Base-by-base conservation (phyloP, 371 early-diverging fungal genomes). In the Rhizopus arrhizus region DNA sequence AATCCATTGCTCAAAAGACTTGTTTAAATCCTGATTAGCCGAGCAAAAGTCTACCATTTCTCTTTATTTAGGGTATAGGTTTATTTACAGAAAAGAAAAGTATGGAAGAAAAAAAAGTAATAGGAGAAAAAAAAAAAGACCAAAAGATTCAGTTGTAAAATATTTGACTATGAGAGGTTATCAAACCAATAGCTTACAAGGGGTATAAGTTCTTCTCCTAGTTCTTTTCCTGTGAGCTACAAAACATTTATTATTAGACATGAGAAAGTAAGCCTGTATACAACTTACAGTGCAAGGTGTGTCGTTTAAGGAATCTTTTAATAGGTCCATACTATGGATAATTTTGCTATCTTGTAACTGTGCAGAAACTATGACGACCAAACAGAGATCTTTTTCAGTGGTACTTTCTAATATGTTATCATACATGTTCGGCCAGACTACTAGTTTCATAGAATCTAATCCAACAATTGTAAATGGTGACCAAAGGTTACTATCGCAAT, bases 401-500 rank as follows among this genome's bases (percentile, higher is more conserved):
- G 28, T 12, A 13, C n/a, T 15, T 6, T 64, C 64, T 6, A 34
- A 13, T 13, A 53, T 31, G 43, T 50, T 11, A 54, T 58, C 33
- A 28, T 38, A 48, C 62, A 66, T 61, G 29, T 54, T 34, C 11
- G 58, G 49, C 62, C 67, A 66, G 10, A 62, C 32, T 0, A 61
- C 50, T 11, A 69, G 31, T 42, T 69, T 69, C 55, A 61, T 61
- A 13, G 54, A 40, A 42, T 47, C 50, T 22, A 69, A 42, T 3
- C 69, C 69, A 47, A 69, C 49, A 15, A 69, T 64, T 8, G 61
- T 57, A 55, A 64, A 68, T 1, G 53, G 47, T 10, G 15, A 33
- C 34, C 51, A 51, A 0, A 35, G 13, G 41, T 41, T 32, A 2
- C 54, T 43, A 1, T 59, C 45, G 4, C 45, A 50, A 2, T 59